Percentiles rank a stretch among this genome's conserved stretches.
These are phyloP conservation scores for Psilocybe cyanescens DNA, from an alignment of 768 basidiomycete species.

Conservation along the genomic window DNA sequence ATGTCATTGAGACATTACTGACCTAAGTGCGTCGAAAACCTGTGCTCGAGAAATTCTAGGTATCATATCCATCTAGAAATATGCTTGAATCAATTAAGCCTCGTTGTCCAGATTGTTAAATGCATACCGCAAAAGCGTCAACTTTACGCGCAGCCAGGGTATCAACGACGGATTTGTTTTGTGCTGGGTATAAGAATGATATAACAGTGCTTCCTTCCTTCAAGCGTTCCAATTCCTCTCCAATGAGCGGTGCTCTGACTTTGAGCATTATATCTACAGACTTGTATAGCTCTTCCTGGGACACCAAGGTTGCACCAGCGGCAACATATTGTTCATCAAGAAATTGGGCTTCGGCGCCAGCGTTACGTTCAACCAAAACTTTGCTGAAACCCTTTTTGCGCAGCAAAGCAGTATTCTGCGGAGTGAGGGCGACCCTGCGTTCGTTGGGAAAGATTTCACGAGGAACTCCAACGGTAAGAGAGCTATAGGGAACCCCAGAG, in stretches of 20 bases:
- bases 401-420: constrained; percentile 73
- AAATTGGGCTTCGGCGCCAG: constrained; percentile 78
- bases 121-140: constrained; percentile 69
- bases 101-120: neutral
- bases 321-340: constrained; percentile 77
- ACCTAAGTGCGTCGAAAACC: constrained; percentile 89
- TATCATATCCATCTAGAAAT: constrained; percentile 79
- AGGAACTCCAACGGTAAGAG: constrained; percentile 77
- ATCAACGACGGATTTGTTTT: constrained; percentile 79
- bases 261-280: constrained; percentile 82
- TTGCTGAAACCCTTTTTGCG: constrained; percentile 82
- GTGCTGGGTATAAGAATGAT: constrained; percentile 82
- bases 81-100: neutral
- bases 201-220: constrained; percentile 81
- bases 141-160: constrained; percentile 65
- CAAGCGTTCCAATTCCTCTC: constrained; percentile 62
- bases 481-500: constrained; percentile 63
- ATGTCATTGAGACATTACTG: constrained; percentile 14
- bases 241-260: constrained; percentile 75
- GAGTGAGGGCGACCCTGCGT: constrained; percentile 80
- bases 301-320: constrained; percentile 81
- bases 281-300: constrained; percentile 68
- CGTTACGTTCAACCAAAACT: constrained; percentile 74
- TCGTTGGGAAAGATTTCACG: constrained; percentile 79
- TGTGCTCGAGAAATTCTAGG: constrained; percentile 91